Conservation (phyloP, 441 rosid species). For the Adansonia gregorii region DNA sequence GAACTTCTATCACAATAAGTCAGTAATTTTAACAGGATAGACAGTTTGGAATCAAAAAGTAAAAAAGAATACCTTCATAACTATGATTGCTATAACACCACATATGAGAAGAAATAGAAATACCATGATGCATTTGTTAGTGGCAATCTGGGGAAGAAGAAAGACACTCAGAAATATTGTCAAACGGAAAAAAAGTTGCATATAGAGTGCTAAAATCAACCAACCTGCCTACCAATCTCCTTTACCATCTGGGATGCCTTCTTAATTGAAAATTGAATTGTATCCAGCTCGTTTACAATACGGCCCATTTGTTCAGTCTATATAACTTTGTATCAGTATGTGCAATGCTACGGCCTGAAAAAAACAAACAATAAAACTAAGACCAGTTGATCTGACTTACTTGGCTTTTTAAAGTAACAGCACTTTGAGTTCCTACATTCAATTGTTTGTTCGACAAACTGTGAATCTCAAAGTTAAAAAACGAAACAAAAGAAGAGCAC, state of each 20-base stretch:
- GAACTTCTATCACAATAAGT: too few relatives aligned
- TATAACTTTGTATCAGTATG: slow-evolving; percentile 29
- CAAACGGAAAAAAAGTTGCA: neutral
- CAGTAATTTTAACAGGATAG: neutral
- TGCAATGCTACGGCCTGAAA: neutral
- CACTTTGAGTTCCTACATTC: slow-evolving; percentile 99
- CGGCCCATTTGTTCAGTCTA: slow-evolving; percentile 99
- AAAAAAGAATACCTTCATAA: slow-evolving; percentile 80
- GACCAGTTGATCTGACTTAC: slow-evolving; percentile 40
- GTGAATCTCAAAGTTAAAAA: slow-evolving; percentile 25
- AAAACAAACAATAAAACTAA: neutral
- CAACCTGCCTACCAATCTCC: slow-evolving; percentile 98
- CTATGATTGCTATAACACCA: slow-evolving; percentile 89
- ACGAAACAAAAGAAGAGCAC: slow-evolving; percentile 26
- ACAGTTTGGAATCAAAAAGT: neutral
- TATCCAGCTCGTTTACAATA: slow-evolving; percentile 93
- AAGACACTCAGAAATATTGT: neutral
- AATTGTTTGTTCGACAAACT: slow-evolving; percentile 94
- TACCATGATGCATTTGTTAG: slow-evolving; percentile 96
- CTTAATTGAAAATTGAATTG: slow-evolving; percentile 94
- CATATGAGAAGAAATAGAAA: slow-evolving; percentile 88
- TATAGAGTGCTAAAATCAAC: slow-evolving; percentile 28
- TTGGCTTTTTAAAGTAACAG: slow-evolving; percentile 87
- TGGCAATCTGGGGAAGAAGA: slow-evolving; percentile 74
- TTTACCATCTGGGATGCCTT: slow-evolving; percentile 96